These are phyloP conservation scores for Volvox reticuliferus DNA, from an alignment of 139 green algal species.

Conservation along the genomic window DNA sequence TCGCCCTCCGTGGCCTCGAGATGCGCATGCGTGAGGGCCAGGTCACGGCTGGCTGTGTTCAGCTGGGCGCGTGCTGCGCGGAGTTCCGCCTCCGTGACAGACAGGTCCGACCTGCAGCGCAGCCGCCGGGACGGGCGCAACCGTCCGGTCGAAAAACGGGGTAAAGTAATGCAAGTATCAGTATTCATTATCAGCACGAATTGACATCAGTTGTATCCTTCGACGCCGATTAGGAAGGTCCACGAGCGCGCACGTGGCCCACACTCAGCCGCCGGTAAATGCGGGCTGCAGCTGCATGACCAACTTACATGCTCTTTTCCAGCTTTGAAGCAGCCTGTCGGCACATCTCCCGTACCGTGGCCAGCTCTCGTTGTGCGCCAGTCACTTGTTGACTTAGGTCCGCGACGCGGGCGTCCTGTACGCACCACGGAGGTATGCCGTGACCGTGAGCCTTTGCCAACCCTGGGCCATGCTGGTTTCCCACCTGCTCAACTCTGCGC, in stretches of 20 bases:
- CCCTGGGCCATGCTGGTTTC: not conserved
- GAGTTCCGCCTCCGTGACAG: conserved; percentile 45
- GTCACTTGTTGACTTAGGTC: not conserved
- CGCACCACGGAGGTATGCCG: too few relatives aligned
- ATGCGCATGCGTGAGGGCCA: not conserved
- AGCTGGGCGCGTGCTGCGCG: conserved; percentile 44
- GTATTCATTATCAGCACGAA: too few relatives aligned
- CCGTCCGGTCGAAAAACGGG: too few relatives aligned
- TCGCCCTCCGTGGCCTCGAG: conserved; percentile 51
- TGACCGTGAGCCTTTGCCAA: too few relatives aligned
- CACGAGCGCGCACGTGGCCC: too few relatives aligned
- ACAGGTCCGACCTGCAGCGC: conserved; percentile 39
- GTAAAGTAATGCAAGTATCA: too few relatives aligned
- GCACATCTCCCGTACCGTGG: not conserved
- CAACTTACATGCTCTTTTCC: conserved; percentile 40
- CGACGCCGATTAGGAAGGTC: too few relatives aligned
- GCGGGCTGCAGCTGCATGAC: too few relatives aligned
- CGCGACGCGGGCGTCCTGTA: not conserved
- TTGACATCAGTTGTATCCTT: too few relatives aligned
- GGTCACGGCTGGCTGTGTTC: conserved; percentile 7
- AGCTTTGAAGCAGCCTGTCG: not conserved
- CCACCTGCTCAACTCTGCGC: not conserved
- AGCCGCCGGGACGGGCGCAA: too few relatives aligned
- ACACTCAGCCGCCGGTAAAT: too few relatives aligned
- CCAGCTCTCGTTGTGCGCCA: conserved; percentile 25